Evolutionary conservation across 805 yeast species (phyloP).

Genomic region (Candida jianshihensis): DNA sequence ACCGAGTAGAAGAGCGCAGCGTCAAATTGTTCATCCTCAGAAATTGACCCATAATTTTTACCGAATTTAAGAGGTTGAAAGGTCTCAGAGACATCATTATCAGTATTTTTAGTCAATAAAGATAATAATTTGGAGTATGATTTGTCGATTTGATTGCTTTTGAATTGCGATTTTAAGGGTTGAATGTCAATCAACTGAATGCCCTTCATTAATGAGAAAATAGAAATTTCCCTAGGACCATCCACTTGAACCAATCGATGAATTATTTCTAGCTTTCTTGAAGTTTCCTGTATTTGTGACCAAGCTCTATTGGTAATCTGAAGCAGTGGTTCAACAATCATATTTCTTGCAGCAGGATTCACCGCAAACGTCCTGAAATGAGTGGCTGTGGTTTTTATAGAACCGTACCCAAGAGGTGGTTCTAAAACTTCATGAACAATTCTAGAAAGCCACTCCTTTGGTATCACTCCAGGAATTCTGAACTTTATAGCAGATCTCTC

Average conservation of each 20-base stretch:
- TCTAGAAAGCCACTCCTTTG: constrained; percentile 28
- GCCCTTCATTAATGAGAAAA: constrained; percentile 31
- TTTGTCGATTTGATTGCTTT: constrained; percentile 13
- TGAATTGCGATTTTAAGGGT: constrained; percentile 13
- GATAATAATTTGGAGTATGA: constrained; percentile 23
- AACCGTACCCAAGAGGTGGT: constrained; percentile 17
- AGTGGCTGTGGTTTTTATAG: constrained; percentile 25
- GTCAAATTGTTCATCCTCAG: constrained; percentile 8
- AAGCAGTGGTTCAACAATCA: constrained; percentile 28
- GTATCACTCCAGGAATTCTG: constrained; percentile 49
- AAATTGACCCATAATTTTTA: constrained; percentile 9
- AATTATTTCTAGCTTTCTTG: constrained; percentile 36
- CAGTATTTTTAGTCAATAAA: constrained; percentile 10
- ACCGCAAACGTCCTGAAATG: constrained; percentile 23
- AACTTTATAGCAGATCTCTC: constrained; percentile 37
- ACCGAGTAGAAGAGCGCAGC: constrained; percentile 35
- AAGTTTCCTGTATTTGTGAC: constrained; percentile 30
- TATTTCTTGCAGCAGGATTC: constrained; percentile 27
- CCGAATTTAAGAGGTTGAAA: constrained; percentile 10
- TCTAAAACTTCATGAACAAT: constrained; percentile 15
- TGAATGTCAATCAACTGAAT: constrained; percentile 27
- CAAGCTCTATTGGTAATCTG: constrained; percentile 35
- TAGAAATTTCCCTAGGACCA: constrained; percentile 35
- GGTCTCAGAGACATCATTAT: constrained; percentile 21
- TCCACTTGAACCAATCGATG: constrained; percentile 36